A percentile compares a stretch with the other conserved stretches of the same genome.
These are phyloP conservation scores for Nepenthes gracilis DNA, from an alignment of 148 eudicot genomes.

Conservation along the genomic window DNA sequence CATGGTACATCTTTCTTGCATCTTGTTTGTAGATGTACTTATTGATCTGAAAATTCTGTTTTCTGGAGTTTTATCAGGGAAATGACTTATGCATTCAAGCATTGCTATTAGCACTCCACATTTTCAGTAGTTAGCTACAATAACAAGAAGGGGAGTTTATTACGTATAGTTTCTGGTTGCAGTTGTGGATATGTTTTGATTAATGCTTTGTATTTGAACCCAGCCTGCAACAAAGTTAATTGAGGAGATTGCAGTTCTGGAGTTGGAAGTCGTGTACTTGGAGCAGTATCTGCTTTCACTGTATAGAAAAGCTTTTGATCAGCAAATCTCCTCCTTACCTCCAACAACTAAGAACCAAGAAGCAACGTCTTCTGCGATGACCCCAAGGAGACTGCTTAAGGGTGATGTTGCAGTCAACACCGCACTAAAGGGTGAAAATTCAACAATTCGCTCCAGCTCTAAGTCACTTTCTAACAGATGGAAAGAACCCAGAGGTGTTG, in stretches of 20 bases:
- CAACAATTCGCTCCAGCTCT: slow-evolving; percentile 16
- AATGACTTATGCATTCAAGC: too few relatives aligned
- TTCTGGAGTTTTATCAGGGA: too few relatives aligned
- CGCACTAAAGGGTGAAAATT: slow-evolving; percentile 19
- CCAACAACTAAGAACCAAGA: slow-evolving; percentile 38
- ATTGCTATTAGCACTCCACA: too few relatives aligned
- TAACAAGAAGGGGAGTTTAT: too few relatives aligned
- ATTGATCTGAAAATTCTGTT: too few relatives aligned
- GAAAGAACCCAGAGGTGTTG: slow-evolving; percentile 17
- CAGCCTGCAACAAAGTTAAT: slow-evolving; percentile 95
- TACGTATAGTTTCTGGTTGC: background rate
- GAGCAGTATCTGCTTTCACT: slow-evolving; percentile 89
- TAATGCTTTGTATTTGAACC: slow-evolving; percentile 5
- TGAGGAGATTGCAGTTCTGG: slow-evolving; percentile 79
- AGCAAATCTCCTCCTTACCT: slow-evolving; percentile 52
- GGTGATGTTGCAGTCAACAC: slow-evolving; percentile 36
- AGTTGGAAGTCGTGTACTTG: slow-evolving; percentile 78
- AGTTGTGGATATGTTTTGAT: background rate
- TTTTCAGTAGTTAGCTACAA: too few relatives aligned
- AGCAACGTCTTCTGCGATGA: slow-evolving; percentile 28
- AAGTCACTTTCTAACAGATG: slow-evolving; percentile 17
- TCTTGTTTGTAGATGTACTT: too few relatives aligned
- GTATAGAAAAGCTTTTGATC: slow-evolving; percentile 88
- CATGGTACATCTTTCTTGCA: too few relatives aligned
- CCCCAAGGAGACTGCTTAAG: slow-evolving; percentile 43